phyloP scores from a whole-genome alignment of 345 rosid species.

The Corchorus olitorius region DNA sequence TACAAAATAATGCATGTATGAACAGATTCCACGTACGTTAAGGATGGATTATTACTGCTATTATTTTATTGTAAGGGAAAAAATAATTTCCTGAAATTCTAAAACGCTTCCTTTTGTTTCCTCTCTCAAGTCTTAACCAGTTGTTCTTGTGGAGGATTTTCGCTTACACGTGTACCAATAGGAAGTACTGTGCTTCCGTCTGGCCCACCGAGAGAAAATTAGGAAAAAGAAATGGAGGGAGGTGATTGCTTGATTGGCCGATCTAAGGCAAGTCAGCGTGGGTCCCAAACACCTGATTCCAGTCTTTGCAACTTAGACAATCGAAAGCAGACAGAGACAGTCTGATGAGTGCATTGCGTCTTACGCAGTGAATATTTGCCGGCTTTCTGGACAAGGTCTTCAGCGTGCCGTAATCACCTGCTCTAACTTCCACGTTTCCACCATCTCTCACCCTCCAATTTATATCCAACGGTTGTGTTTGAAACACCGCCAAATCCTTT shows the following conservation, averaged over 20 bases:
- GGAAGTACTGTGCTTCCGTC: background rate
- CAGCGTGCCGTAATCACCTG: constrained; percentile 16
- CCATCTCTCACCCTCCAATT: background rate
- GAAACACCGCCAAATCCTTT: background rate
- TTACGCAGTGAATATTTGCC: constrained; percentile 14
- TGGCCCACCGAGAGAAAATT: background rate
- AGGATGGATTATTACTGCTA: background rate
- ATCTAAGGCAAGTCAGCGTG: background rate
- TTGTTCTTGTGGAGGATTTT: background rate
- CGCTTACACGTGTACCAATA: background rate
- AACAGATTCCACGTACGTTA: background rate
- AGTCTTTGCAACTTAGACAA: constrained; percentile 14
- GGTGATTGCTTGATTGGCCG: background rate
- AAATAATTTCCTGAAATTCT: background rate
- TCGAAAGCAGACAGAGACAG: background rate
- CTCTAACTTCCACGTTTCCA: background rate
- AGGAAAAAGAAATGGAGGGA: background rate
- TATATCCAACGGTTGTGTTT: background rate
- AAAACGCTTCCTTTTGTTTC: background rate
- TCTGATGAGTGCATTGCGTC: constrained; percentile 6
- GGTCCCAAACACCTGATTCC: constrained; percentile 12
- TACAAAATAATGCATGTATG: too few species aligned
- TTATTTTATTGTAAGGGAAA: background rate
- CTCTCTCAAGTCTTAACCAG: too few species aligned
- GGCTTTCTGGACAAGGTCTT: constrained; percentile 18